Conservation (phyloP, 768 basidiomycete genomes). For the Cystofilobasidium capitatum region DNA sequence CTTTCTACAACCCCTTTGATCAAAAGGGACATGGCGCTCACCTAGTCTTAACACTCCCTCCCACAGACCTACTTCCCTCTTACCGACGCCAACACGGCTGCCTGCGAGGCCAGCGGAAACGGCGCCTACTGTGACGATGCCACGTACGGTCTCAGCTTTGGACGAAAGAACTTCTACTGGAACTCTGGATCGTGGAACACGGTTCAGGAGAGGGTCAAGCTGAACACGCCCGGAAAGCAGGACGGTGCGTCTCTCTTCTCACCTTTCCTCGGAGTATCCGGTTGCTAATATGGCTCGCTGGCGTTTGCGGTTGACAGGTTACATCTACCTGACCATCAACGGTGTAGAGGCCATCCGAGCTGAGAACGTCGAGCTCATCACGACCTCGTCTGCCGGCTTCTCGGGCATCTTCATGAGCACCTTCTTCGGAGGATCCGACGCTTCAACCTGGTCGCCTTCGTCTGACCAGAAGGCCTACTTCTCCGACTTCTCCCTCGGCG, state of each 20-base stretch:
- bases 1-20: constrained; percentile 45
- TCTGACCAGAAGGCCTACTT: too few relatives aligned
- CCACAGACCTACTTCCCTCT: constrained; percentile 23
- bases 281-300: too few relatives aligned
- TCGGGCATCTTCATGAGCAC: too few relatives aligned
- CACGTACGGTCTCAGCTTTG: constrained; percentile 63
- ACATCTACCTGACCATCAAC: too few relatives aligned
- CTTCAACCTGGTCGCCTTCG: too few relatives aligned
- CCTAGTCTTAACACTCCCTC: too few relatives aligned
- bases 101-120: constrained; percentile 16
- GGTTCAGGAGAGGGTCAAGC: constrained; percentile 58
- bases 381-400: too few relatives aligned
- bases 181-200: constrained; percentile 55
- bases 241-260: constrained; percentile 47
- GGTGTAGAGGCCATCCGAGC: too few relatives aligned
- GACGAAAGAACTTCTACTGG: constrained; percentile 61
- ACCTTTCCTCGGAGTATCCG: too few relatives aligned
- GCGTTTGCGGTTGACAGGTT: too few relatives aligned
- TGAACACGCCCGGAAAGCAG: constrained; percentile 59
- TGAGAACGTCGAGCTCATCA: too few relatives aligned
- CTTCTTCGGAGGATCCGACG: too few relatives aligned
- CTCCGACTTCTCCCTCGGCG: neutral
- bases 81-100: constrained; percentile 5
- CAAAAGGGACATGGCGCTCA: neutral
- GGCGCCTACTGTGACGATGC: constrained; percentile 52